Evolutionary conservation across 345 rosid species (phyloP), one percentile per base, ranked within the genome.

Genomic region (Mallotus nudiflorus): DNA sequence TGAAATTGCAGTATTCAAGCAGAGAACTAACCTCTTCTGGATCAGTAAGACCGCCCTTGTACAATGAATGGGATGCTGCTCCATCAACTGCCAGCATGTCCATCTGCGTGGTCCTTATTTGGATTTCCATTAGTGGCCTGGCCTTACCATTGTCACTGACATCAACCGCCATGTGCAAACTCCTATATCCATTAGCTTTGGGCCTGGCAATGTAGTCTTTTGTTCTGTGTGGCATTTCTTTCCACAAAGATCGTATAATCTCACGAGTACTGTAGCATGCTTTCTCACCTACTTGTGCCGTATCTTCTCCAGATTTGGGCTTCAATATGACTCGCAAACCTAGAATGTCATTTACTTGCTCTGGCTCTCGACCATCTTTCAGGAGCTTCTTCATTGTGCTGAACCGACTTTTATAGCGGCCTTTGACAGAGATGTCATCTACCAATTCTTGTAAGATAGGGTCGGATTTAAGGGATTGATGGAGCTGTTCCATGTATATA

Each of bases 341-440:
- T 28, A 94, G 85, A 68, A 94, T 80, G 69, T 94, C 96, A 48
- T 91, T 88, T 11, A 94, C 95, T 78, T 91, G 91, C 71, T 91
- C 96, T 0, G 89, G 93, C 73, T 87, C 90, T 73, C 95, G 80
- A 48, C 97, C 96, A 40, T 91, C 96, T 73, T 74, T 90, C 60
- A 94, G 69, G n/a, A 94, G 87, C 80, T 94, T 94, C 88, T 91
- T 94, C 98, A 94, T 94, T 65, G 91, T 90, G 67, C 98, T 94
- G 70, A 87, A 94, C 29, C 88, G 83, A 75, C 96, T 94, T 77
- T 91, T 94, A 69, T 87, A 89, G 57, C 96, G 84, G 1, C 97
- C 98, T 66, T 83, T 85, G 45, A 91, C 87, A 24, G 80, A 83
- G 29, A 89, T 68, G 71, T 86, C 87, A 22, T 88, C 89, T 28